Base-by-base conservation (phyloP, 768 basidiomycete species). In the Leccinum pellstonianum region DNA sequence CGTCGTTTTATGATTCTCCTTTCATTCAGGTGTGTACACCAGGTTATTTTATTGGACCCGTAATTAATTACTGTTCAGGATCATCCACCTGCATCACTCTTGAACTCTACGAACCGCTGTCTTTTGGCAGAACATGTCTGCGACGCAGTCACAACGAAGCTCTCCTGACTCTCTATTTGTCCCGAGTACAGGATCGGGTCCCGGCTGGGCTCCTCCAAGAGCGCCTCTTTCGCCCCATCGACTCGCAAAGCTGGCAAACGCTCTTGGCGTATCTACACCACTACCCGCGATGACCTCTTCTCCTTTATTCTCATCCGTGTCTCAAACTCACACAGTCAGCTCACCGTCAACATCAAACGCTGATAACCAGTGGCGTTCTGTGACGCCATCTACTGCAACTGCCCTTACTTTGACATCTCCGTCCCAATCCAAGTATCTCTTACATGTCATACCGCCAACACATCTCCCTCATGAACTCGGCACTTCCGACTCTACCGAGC, bases 241-340 rank as follows among this genome's bases (percentile, higher is more conserved):
- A 12, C 84, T 93, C 10, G 92, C 90, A 37, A 90, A 88, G 64
- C 79, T 94, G 23, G 92, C 91, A 15, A 93, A 93, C 68, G 91
- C 92, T 3, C 85, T 94, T 48, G 92, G 92, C 50, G 85, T 94
- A 38, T 80, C 88, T 3, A 86, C 86, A 0, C 91, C 91, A 0
- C 70, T 89, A 54, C 91, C 91, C 5, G 79, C 80, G 29, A 75
- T 78, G 54, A 75, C 68, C 53, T 49, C 57, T 50, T 62, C 64
- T 47, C 10, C 60, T 49, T 25, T 66, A 29, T 56, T 58, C 43
- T 38, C 62, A 14, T 66, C 64, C 7, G 57, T 56, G 8, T 52
- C 66, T 3, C 55, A 56, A 2, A 8, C 59, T 35, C 62, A 52
- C 62, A 53, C 59, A 52, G 65, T 64, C 37, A 63, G 43, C 17